Evolutionary conservation across 164 flowering plant genomes (phyloP).

Genomic region (Vitis labrusca): DNA sequence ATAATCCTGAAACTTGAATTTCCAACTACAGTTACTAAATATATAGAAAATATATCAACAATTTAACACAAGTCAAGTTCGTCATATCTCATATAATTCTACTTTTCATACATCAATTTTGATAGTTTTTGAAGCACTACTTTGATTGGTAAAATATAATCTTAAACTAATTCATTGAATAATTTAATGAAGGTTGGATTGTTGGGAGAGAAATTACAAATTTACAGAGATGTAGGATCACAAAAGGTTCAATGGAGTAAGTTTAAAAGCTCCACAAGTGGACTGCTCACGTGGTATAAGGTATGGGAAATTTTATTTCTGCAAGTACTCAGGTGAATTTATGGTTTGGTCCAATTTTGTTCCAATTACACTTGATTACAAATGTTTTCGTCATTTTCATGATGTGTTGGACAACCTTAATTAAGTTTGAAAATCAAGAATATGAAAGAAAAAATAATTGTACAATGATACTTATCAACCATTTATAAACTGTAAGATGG

Average conservation of each 20-base stretch:
- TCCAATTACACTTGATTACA: too few relatives aligned
- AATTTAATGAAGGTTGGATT: slow-evolving; percentile 45
- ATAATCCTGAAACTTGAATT: neutral
- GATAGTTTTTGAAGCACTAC: too few relatives aligned
- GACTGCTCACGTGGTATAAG: slow-evolving; percentile 62
- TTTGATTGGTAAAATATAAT: neutral
- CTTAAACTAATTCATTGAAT: neutral
- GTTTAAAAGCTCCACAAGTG: slow-evolving; percentile 14
- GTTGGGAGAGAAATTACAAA: slow-evolving; percentile 38
- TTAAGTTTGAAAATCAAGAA: too few relatives aligned
- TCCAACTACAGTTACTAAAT: neutral
- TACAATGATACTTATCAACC: too few relatives aligned
- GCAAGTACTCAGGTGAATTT: neutral
- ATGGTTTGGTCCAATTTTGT: neutral
- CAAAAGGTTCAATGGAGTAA: slow-evolving; percentile 34
- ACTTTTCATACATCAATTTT: too few relatives aligned
- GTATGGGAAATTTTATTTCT: slow-evolving; percentile 17
- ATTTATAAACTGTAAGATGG: too few relatives aligned
- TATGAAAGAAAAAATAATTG: too few relatives aligned
- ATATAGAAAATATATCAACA: neutral
- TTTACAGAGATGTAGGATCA: slow-evolving; percentile 35
- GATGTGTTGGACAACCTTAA: too few relatives aligned
- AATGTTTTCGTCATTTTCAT: too few relatives aligned
- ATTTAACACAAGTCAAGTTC: too few relatives aligned
- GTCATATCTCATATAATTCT: too few relatives aligned